Percentiles rank a stretch among this genome's conserved stretches.
Conservation (phyloP, 257 asterid genomes). For the Forsythia suspensa region DNA sequence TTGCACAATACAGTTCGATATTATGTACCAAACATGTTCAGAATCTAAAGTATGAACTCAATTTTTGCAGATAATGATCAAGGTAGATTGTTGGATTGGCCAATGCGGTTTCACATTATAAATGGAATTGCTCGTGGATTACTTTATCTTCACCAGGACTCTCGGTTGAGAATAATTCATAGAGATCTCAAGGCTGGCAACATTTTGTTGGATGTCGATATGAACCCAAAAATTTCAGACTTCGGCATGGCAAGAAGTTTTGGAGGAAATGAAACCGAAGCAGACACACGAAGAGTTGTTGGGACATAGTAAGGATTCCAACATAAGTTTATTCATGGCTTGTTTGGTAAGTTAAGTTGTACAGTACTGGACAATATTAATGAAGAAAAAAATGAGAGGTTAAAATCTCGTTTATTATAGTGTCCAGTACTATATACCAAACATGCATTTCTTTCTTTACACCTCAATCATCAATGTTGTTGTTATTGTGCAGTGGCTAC, state of each 20-base stretch:
- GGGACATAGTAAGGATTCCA: constrained; percentile 23
- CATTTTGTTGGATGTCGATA: constrained; percentile 17
- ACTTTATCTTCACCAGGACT: constrained; percentile 28
- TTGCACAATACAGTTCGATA: not conserved
- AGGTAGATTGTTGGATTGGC: constrained; percentile 28
- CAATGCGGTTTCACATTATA: constrained; percentile 20
- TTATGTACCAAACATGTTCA: too few relatives aligned
- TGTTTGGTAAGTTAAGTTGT: not conserved
- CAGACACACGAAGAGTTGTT: constrained; percentile 14
- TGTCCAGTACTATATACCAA: not conserved
- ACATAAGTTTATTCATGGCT: not conserved
- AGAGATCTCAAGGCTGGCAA: constrained; percentile 18
- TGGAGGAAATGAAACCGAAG: constrained; percentile 22
- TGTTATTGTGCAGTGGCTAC: constrained; percentile 20
- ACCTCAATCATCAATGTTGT: not conserved
- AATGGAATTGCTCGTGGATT: constrained; percentile 28
- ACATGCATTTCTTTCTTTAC: not conserved
- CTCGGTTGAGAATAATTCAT: constrained; percentile 17
- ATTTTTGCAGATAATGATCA: constrained; percentile 16
- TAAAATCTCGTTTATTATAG: not conserved
- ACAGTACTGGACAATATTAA: not conserved
- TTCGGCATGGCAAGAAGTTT: constrained; percentile 28
- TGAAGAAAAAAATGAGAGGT: not conserved
- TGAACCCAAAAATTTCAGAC: constrained; percentile 27
- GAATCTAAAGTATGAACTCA: not conserved